These are phyloP conservation scores for Chaetomium olivaceum DNA, from an alignment of 2,329 filamentous ascomycete genomes.

Conservation along the genomic window DNA sequence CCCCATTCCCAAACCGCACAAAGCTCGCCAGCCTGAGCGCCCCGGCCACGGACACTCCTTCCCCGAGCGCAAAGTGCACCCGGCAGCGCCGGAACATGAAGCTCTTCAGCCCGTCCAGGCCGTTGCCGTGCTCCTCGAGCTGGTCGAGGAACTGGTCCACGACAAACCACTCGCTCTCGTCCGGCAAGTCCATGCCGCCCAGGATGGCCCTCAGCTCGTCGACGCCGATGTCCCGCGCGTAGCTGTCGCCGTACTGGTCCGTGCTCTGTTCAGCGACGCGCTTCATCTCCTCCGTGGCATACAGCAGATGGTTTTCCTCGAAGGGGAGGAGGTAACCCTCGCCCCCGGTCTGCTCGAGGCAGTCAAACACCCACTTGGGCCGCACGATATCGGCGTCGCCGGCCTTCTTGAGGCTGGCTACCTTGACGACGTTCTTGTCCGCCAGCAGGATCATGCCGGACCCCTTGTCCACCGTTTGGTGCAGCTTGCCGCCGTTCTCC, in stretches of 20 bases:
- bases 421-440: constrained; percentile 78
- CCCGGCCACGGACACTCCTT: constrained; percentile 37
- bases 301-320: constrained; percentile 68
- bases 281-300: constrained; percentile 59
- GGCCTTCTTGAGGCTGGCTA: constrained; percentile 76
- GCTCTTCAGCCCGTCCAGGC: constrained; percentile 51
- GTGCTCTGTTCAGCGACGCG: constrained; percentile 60
- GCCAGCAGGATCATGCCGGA: constrained; percentile 71
- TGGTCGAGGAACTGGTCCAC: constrained; percentile 52
- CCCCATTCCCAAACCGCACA: constrained; percentile 69
- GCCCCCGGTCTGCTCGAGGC: constrained; percentile 56
- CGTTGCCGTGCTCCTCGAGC: constrained; percentile 57
- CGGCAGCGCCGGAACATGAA: constrained; percentile 54
- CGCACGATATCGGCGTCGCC: constrained; percentile 71
- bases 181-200: constrained; percentile 27
- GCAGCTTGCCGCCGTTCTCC: constrained; percentile 75
- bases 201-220: constrained; percentile 47
- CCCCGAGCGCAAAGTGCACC: constrained; percentile 43
- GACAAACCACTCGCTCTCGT: constrained; percentile 40
- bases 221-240: constrained; percentile 59
- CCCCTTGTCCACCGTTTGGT: constrained; percentile 67
- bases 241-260: constrained; percentile 83
- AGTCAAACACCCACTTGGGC: constrained; percentile 82
- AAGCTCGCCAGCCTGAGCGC: constrained; percentile 55
- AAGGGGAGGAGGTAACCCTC: constrained; percentile 64